Evolutionary conservation across 2,329 filamentous ascomycete genomes (phyloP).

Genomic region (Alternaria alternata): DNA sequence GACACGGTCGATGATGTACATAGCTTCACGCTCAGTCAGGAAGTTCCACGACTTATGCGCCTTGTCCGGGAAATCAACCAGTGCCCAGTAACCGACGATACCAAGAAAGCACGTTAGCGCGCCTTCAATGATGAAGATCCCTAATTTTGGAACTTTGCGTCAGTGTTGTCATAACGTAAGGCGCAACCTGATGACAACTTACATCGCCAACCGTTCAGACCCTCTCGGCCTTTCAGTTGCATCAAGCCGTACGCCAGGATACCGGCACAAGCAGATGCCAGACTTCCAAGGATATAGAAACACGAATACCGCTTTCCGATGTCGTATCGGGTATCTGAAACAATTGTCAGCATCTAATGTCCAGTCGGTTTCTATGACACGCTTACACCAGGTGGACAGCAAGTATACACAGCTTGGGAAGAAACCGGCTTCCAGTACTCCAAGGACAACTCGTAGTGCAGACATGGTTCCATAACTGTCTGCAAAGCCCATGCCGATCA

Average conservation of each 20-base stretch:
- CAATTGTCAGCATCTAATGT: background rate
- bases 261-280: constrained; percentile 71
- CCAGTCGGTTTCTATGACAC: too few species aligned
- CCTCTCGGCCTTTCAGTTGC: constrained; percentile 67
- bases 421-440: constrained; percentile 53
- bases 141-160: constrained; percentile 44
- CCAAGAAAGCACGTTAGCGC: constrained; percentile 53
- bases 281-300: constrained; percentile 74
- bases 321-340: constrained; percentile 63
- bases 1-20: constrained; percentile 61
- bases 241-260: constrained; percentile 75
- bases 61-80: constrained; percentile 58
- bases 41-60: constrained; percentile 55
- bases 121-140: constrained; percentile 58
- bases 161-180: background rate
- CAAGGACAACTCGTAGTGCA: constrained; percentile 50
- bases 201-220: constrained; percentile 56
- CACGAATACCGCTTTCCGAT: constrained; percentile 73
- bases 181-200: constrained; percentile 19
- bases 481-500: constrained; percentile 55
- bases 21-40: constrained; percentile 56
- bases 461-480: constrained; percentile 48
- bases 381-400: constrained; percentile 50
- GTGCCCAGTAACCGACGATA: constrained; percentile 51
- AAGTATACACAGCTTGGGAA: constrained; percentile 57